Evolutionary conservation across 2,329 filamentous ascomycete genomes (phyloP).

Genomic region (Neonectria faginata): DNA sequence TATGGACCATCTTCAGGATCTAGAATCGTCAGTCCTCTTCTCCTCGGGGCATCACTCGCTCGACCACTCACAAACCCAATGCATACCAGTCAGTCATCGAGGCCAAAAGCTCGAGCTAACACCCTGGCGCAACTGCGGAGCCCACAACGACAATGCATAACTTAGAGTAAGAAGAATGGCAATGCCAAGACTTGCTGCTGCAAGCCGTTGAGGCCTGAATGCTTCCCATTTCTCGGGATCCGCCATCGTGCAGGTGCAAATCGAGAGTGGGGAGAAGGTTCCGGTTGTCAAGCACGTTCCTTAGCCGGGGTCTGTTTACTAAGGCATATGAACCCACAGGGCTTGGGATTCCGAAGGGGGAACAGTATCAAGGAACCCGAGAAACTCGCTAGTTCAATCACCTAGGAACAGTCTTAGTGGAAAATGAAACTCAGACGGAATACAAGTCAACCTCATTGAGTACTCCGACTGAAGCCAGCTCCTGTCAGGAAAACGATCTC

Average conservation of each 20-base stretch:
- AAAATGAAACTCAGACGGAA: background rate
- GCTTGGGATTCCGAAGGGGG: background rate
- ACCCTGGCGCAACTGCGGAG: constrained; percentile 15
- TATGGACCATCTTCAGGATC: constrained; percentile 25
- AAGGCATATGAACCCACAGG: background rate
- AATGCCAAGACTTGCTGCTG: constrained; percentile 9
- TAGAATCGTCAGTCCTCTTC: background rate
- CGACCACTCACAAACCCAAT: constrained; percentile 16
- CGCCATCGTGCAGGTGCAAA: constrained; percentile 6
- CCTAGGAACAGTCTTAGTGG: background rate
- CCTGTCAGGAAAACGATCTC: no score
- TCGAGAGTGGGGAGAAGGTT: background rate
- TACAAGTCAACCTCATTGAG: background rate
- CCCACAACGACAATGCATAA: constrained; percentile 9
- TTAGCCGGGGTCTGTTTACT: background rate
- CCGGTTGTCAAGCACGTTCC: background rate
- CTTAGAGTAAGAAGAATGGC: constrained; percentile 2
- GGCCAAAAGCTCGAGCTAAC: constrained; percentile 1
- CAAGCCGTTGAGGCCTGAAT: constrained; percentile 17
- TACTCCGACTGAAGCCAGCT: no score
- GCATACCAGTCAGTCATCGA: constrained; percentile 27
- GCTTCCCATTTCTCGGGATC: constrained; percentile 13
- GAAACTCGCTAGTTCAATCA: background rate
- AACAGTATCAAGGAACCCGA: background rate
- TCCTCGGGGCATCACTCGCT: background rate